Evolutionary conservation across 1,284 basidiomycete genomes (phyloP).

Genomic region (Naganishia sp.): DNA sequence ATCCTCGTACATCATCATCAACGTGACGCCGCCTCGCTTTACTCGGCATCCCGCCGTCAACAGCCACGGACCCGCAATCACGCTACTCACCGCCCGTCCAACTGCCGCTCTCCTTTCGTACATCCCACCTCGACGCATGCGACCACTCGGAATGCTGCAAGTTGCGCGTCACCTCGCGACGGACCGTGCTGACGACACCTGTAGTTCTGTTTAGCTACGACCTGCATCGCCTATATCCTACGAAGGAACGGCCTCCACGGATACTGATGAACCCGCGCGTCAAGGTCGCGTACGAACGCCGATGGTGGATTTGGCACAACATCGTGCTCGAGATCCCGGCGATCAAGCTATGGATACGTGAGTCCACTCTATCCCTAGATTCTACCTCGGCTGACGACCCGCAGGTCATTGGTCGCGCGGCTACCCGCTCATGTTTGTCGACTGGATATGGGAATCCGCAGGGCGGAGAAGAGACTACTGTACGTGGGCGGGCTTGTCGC

Average conservation of each 20-base stretch:
- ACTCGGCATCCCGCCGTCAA: slow-evolving; percentile 8
- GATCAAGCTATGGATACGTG: slow-evolving; percentile 57
- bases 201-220: slow-evolving; percentile 60
- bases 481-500: slow-evolving; percentile 41
- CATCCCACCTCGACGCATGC: slow-evolving; percentile 56
- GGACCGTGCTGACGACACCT: too few relatives aligned
- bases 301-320: slow-evolving; percentile 58
- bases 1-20: too few relatives aligned
- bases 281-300: slow-evolving; percentile 53
- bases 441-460: slow-evolving; percentile 39
- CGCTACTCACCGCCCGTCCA: slow-evolving; percentile 49
- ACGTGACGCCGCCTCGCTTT: too few relatives aligned
- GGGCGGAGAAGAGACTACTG: slow-evolving; percentile 39
- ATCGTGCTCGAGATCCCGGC: slow-evolving; percentile 56
- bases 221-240: slow-evolving; percentile 57
- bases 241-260: slow-evolving; percentile 47
- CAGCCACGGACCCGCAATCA: slow-evolving; percentile 43
- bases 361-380: slow-evolving; percentile 20
- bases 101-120: slow-evolving; percentile 58
- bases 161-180: too few relatives aligned
- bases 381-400: background rate
- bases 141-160: slow-evolving; percentile 59
- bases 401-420: slow-evolving; percentile 41
- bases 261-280: slow-evolving; percentile 59
- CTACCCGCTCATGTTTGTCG: slow-evolving; percentile 35